A percentile compares a stretch with the other conserved stretches of the same genome.
Conservation (phyloP, 2,329 filamentous ascomycete species). For the Elsinoe arachidis region DNA sequence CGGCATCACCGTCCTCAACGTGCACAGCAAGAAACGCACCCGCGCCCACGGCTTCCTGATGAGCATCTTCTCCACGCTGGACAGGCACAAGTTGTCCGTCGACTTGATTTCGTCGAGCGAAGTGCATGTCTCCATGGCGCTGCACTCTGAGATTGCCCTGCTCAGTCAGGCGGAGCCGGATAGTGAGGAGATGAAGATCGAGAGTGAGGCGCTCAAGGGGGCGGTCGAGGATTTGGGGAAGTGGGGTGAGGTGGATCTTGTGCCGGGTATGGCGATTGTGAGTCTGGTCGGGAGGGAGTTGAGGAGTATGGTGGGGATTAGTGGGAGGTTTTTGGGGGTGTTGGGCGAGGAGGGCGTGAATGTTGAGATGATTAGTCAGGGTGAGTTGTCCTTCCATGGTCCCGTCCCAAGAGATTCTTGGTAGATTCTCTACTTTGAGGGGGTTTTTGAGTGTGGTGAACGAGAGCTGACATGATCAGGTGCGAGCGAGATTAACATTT, state of each 20-base stretch:
- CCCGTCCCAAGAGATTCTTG: neutral
- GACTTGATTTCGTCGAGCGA: constrained; percentile 95
- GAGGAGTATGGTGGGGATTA: constrained; percentile 92
- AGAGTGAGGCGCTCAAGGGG: constrained; percentile 39
- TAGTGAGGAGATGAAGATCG: constrained; percentile 40
- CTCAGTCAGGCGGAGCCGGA: constrained; percentile 36
- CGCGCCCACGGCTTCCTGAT: constrained; percentile 95
- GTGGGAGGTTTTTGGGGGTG: constrained; percentile 88
- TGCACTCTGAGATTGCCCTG: constrained; percentile 65
- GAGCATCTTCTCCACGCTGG: constrained; percentile 83
- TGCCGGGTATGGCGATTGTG: constrained; percentile 88
- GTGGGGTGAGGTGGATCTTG: constrained; percentile 82
- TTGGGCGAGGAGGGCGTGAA: constrained; percentile 91
- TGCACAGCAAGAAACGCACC: constrained; percentile 94
- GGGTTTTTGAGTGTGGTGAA: neutral
- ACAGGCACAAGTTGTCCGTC: constrained; percentile 78
- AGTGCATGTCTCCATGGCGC: constrained; percentile 94
- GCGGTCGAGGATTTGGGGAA: constrained; percentile 62
- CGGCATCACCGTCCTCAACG: constrained; percentile 92
- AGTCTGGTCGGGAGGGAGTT: constrained; percentile 91
- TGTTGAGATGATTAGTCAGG: constrained; percentile 99
- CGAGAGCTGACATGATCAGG: constrained; percentile 44
- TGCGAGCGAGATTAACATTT: constrained; percentile 98
- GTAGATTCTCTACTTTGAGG: neutral
- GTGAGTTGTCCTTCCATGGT: constrained; percentile 41